A percentile compares a stretch with the other conserved stretches of the same genome.
Evolutionary conservation across 2,329 filamentous ascomycete genomes (phyloP).

Genomic region (Venturia nashicola): DNA sequence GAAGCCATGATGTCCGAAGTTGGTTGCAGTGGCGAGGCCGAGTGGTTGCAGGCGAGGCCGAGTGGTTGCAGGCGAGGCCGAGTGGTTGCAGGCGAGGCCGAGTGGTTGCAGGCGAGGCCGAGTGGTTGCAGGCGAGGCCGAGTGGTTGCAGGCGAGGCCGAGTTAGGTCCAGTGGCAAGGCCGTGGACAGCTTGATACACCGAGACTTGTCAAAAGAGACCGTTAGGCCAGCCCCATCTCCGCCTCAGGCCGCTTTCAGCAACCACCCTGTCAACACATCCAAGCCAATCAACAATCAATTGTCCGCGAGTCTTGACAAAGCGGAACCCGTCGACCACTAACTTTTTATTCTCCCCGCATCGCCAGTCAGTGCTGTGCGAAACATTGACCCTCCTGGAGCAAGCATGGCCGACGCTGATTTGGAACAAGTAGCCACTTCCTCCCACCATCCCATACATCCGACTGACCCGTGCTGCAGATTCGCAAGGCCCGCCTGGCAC

Average conservation of each 20-base stretch:
- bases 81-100: too few species aligned
- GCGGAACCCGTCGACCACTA: too few species aligned
- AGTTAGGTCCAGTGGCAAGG: too few species aligned
- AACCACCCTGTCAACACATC: neutral
- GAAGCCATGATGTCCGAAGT: neutral
- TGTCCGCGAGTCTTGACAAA: too few species aligned
- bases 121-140: too few species aligned
- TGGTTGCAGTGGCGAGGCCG: neutral
- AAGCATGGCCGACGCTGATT: slow-evolving; percentile 53
- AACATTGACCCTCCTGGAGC: neutral
- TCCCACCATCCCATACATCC: neutral
- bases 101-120: too few species aligned
- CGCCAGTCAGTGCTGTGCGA: neutral
- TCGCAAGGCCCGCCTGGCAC: slow-evolving; percentile 79
- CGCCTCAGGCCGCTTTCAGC: neutral
- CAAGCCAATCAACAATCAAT: neutral
- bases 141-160: too few species aligned
- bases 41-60: too few species aligned
- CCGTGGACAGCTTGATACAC: neutral
- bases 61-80: too few species aligned
- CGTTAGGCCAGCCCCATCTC: neutral
- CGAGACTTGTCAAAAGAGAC: neutral
- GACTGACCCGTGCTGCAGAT: slow-evolving; percentile 45
- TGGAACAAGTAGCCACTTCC: slow-evolving; percentile 41
- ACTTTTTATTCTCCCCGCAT: neutral